Evolutionary conservation across 495 filamentous ascomycete species (phyloP), one percentile per base, ranked within the genome.

Genomic region (Xylaria castorea): DNA sequence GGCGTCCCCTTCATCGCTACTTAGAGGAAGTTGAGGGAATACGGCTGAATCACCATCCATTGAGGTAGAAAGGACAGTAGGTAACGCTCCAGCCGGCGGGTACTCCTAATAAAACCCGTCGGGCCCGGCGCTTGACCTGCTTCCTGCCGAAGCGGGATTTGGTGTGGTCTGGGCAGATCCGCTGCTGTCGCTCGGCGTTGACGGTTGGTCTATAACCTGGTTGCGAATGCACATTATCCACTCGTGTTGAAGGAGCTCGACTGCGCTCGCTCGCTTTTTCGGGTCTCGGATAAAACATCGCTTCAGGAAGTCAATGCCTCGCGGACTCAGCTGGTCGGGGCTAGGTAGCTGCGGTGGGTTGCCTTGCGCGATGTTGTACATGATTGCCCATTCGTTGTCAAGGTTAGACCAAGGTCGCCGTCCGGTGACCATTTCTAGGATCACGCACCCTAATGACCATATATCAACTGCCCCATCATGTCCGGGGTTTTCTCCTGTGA

Each of bases 331-430:
- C 79, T 98, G 95, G 63, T 98, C 96, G 3, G 85, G 81, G 2
- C 86, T 83, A 18, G 96, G 96, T 40, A 98, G 85, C 73, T 92
- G 90, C 3, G 96, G 96, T 68, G 93, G 91, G 74, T 98, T 97
- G 67, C 96, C 96, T 76, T 97, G 94, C 4, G 96, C 96, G 73
- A 99, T 99, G 81, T 98, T 98, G 89, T 97, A 99, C 96, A 99
- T 99, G 83, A 99, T 98, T 44, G 96, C 96, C 95, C 96, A 99
- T 80, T 99, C 96, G 80, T 99, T 99, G 83, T 99, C 96, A 8
- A 98, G 88, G 73, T 90, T 92, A n/a, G 95, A 95, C 96, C 96
- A 99, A 25, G 96, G 96, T 36, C 97, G 91, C 65, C 94, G 89
- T 40, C 96, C 96, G 1, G 95, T 98, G 22, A 94, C 94, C 97